phyloP scores from a whole-genome alignment of 179 eudicot genomes.

The Nepenthes alata region DNA sequence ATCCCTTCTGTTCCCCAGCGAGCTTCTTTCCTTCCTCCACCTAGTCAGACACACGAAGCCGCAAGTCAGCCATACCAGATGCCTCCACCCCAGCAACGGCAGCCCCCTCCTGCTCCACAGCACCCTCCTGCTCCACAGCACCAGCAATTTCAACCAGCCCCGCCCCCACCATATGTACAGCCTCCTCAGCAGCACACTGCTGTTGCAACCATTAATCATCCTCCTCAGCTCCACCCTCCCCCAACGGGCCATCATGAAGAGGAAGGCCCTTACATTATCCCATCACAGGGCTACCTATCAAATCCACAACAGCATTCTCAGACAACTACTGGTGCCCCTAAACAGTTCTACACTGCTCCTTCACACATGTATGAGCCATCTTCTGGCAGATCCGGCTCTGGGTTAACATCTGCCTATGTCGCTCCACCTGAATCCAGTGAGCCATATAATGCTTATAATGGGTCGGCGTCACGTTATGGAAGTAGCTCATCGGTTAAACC shows the following conservation, averaged over 20 bases:
- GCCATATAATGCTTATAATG: conserved; percentile 32
- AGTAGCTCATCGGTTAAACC: conserved; percentile 41
- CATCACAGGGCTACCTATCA: conserved; percentile 38
- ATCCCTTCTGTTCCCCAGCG: conserved; percentile 36
- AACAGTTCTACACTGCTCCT: conserved; percentile 44
- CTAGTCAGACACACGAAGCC: conserved; percentile 43
- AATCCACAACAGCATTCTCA: conserved; percentile 33
- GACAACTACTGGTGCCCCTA: conserved; percentile 33
- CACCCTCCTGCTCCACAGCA: conserved; percentile 42
- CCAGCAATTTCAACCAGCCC: conserved; percentile 26
- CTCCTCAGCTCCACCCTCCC: conserved; percentile 34
- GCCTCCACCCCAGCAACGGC: conserved; percentile 33
- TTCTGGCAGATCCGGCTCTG: conserved; percentile 34
- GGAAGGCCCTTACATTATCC: conserved; percentile 33
- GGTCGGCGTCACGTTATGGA: conserved; percentile 42
- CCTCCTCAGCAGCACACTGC: conserved; percentile 45
- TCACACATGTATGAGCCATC: conserved; percentile 44
- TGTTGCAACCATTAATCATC: conserved; percentile 23
- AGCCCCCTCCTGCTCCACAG: conserved; percentile 27
- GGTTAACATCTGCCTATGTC: conserved; percentile 30
- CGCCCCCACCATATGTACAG: conserved; percentile 38
- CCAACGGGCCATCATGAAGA: conserved; percentile 43
- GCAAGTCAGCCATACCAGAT: conserved; percentile 47
- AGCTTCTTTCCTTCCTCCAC: conserved; percentile 46
- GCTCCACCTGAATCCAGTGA: conserved; percentile 37